Evolutionary conservation across 768 basidiomycete species (phyloP), one percentile per base, ranked within the genome.

Genomic region (Mrakia hoshinonis): DNA sequence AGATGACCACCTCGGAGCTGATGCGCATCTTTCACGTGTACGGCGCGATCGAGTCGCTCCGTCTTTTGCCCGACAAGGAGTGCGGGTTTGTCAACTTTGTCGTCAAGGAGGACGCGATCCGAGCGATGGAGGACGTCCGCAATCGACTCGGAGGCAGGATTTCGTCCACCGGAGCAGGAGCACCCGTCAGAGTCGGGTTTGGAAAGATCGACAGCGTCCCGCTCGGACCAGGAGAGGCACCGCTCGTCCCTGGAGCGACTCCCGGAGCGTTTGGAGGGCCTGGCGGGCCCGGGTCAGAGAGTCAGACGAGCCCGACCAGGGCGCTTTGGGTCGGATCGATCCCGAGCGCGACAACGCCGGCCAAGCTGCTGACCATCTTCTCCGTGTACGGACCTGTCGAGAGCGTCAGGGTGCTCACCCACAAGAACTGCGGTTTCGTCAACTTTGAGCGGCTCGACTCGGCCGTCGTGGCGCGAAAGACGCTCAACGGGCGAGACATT

Each of bases 11-110:
- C 76, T 91, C 94, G 78, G 91, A 96, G 77, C 87, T 99, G 68
- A 91, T 96, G 69, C 88, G 90, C 74, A 91, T 96, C 34, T 99
- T 99, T 80, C 90, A 92, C 34, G 89, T 90, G 0, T 99, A 99
- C 78, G 96, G 96, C 68, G 90, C 93, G 43, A 97, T 99, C 75
- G 96, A 99, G 81, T 93, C 91, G 76, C 81, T 99, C 78, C 83
- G 96, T 75, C 83, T 99, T 76, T 83, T 99, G 68, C 95, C 95
- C 7, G 96, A 99, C 82, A 99, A 99, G 89, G 93, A 96, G 79
- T 99, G 96, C 78, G 96, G 95, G 11, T 99, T 99, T 78, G 95
- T 99, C 78, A 99, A 99, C 79, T 99, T 96, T 78, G 91, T 96
- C 55, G 93, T 96, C 74, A 89, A 91, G 78, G 84, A 87, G 0